Percentiles rank a stretch among this genome's conserved stretches.
Evolutionary conservation across 441 rosid species (phyloP).

Genomic region (Brassica hybrid): DNA sequence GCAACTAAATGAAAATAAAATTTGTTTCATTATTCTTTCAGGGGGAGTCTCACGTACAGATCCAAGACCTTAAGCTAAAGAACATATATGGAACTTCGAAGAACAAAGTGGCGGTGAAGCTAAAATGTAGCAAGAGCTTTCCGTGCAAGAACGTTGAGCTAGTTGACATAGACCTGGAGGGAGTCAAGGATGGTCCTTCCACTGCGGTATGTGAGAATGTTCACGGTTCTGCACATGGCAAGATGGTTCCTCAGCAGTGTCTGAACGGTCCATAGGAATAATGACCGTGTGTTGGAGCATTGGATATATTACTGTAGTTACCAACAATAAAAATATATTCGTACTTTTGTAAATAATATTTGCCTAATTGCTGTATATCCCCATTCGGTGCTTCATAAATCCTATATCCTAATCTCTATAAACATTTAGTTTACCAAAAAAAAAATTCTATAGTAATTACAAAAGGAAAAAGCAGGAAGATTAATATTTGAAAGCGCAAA

Average conservation of each 20-base stretch:
- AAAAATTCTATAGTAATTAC: too few relatives aligned
- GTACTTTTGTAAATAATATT: neutral
- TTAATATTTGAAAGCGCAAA: neutral
- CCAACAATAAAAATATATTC: neutral
- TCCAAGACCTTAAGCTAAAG: slow-evolving; percentile 15
- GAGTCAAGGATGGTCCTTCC: slow-evolving; percentile 6
- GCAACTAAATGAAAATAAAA: neutral
- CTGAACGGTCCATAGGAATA: neutral
- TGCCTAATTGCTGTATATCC: neutral
- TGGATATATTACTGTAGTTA: slow-evolving; percentile 32
- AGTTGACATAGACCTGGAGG: slow-evolving; percentile 23
- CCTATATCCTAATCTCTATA: neutral
- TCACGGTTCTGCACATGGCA: slow-evolving; percentile 12
- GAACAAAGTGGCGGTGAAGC: slow-evolving; percentile 31
- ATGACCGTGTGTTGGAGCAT: neutral
- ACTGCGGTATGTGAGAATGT: slow-evolving; percentile 25
- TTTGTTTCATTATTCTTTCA: slow-evolving; percentile 4
- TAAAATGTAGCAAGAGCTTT: slow-evolving; percentile 33
- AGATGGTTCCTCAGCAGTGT: slow-evolving; percentile 20
- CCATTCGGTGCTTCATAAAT: neutral
- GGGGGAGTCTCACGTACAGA: slow-evolving; percentile 37
- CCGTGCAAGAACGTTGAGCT: slow-evolving; percentile 34
- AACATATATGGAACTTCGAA: slow-evolving; percentile 37
- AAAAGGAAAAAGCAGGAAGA: too few relatives aligned
- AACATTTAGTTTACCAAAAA: neutral